Evolutionary conservation across 768 basidiomycete genomes (phyloP), one percentile per base, ranked within the genome.

Genomic region (Tylopilus vinaceipallidus): DNA sequence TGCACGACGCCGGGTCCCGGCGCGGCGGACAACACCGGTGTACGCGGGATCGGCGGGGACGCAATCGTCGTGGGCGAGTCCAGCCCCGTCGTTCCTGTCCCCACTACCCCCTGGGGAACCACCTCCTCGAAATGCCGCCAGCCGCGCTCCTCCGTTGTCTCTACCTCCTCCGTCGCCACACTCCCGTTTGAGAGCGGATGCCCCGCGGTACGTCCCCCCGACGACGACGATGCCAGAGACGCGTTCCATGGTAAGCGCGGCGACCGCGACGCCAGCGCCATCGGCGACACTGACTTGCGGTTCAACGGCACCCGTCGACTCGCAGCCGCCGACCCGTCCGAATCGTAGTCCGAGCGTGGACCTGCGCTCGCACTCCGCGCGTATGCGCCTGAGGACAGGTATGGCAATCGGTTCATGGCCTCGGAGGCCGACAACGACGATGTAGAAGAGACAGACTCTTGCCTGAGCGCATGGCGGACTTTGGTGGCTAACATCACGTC

Each of bases 271-370:
- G 67, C 70, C 27, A 81, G 73, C 16, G 86, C 85, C 82, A 88
- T 84, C 4, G 88, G 86, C 4, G 88, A 89, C 5, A 87, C 65
- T 12, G 83, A 81, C 53, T 77, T 77, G 27, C 87, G 79, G 61
- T 86, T 84, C 42, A 90, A 59, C 22, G 80, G 78, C 13, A 91
- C 75, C 41, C 75, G 68, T 42, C 86, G 76, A 61, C 88, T 86
- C 11, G 46, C 61, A 16, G 22, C 14, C 19, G 20, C 40, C 20
- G 60, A 60, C 20, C 71, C 66, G 49, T 88, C 86, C 4, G 83
- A 83, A 37, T 84, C 84, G 57, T 74, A 71, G 40, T 82, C 82
- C 12, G 76, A 78, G 30, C 72, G 64, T 16, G 63, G 69, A 42
- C 59, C 65, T 9, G 59, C 51, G 12, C 68, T 42, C 17, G 47